A percentile compares a stretch with the other conserved stretches of the same genome.
Conservation (phyloP, 2,329 filamentous ascomycete genomes). For the Alternaria atra region DNA sequence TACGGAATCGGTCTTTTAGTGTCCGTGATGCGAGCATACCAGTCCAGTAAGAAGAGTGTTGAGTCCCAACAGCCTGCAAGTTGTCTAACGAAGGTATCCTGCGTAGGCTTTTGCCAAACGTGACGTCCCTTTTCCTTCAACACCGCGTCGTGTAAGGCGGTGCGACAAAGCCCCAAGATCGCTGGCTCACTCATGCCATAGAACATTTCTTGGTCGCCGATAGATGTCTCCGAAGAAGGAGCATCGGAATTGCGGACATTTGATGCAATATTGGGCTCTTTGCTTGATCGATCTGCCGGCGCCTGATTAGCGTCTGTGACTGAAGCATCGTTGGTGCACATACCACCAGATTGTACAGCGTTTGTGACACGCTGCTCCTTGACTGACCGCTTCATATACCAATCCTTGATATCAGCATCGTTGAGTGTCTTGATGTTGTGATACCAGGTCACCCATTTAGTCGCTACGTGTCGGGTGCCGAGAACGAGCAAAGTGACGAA, state of each 20-base stretch:
- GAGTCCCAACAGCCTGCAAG: constrained; percentile 63
- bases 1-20: constrained; percentile 62
- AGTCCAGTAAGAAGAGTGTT: constrained; percentile 63
- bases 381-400: constrained; percentile 54
- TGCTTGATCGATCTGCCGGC: constrained; percentile 30
- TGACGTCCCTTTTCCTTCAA: constrained; percentile 55
- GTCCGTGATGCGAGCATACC: constrained; percentile 61
- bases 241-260: constrained; percentile 36
- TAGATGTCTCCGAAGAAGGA: constrained; percentile 43
- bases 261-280: constrained; percentile 33
- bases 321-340: constrained; percentile 5
- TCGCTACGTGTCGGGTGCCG: constrained; percentile 63
- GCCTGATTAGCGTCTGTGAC: constrained; percentile 4
- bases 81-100: constrained; percentile 59
- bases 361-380: constrained; percentile 20
- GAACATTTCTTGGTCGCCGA: constrained; percentile 49
- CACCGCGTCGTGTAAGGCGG: constrained; percentile 58
- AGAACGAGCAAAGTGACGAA: constrained; percentile 63
- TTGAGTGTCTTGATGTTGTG: constrained; percentile 59
- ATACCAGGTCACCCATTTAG: constrained; percentile 69
- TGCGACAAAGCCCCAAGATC: constrained; percentile 58
- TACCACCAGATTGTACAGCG: constrained; percentile 18
- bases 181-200: constrained; percentile 59
- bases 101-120: constrained; percentile 54
- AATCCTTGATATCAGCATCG: constrained; percentile 61